Base-by-base conservation (phyloP, 306 rosid genomes). In the Fragaria iinumae region DNA sequence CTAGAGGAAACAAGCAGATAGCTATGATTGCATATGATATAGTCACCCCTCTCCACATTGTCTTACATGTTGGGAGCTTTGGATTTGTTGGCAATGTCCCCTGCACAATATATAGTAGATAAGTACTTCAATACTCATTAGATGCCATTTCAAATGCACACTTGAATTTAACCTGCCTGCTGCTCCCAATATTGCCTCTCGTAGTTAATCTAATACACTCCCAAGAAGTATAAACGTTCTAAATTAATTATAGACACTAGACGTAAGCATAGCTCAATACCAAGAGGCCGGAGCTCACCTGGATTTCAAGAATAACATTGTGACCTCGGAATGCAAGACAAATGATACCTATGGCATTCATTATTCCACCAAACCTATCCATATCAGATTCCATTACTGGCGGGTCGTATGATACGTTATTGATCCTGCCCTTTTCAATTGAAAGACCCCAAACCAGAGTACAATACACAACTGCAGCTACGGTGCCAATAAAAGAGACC, bases 241-340 rank as follows among this genome's bases (percentile, higher is more conserved):
- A 53, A 53, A 53, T 25, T 32, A 32, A 32, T 32, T 32, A 3
- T 32, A 32, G 3, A 32, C 34, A 32, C 34, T 32, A 53, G 11
- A 20, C 59, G 9, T n/a, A 21, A 56, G 32, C 8, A 56, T 27
- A 8, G 23, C 1, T 21, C 32, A 4, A 21, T 11, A 21, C 5
- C 29, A 55, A n/a, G n/a, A 8, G 8, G 32, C 36, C 66, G 1
- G 38, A 27, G 66, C 66, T 56, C 81, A 76, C 97, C 88, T 93
- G 97, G 27, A 93, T 93, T 81, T 93, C 97, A 43, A 90, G 97
- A 56, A 90, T 45, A 63, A 93, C 66, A 63, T 93, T 93, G 41
- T 93, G 97, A 13, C 97, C 97, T 82, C 89, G 81, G 74, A 89
- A 87, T 6, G 89, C 50, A 9, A 90, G 82, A 11, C 82, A 4